A percentile compares a stretch with the other conserved stretches of the same genome.
These are phyloP conservation scores for Pestalotiopsis sp. DNA, from an alignment of 2,329 filamentous ascomycete genomes.

Conservation along the genomic window DNA sequence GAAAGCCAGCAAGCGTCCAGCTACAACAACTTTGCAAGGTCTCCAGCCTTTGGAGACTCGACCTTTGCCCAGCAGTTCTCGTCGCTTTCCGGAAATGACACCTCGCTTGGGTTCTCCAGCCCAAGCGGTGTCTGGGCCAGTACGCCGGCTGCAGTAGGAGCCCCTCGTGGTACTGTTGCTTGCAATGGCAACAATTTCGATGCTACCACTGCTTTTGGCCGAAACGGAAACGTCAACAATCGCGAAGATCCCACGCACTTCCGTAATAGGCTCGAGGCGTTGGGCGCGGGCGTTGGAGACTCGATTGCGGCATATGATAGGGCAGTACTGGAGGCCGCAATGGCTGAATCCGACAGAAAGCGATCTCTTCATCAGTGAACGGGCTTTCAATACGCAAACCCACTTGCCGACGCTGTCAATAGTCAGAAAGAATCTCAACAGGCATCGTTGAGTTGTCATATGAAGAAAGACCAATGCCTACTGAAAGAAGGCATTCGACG, in stretches of 20 bases:
- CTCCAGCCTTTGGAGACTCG: not conserved
- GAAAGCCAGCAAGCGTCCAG: not conserved
- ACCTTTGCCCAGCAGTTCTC: conserved; percentile 1
- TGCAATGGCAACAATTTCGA: conserved; percentile 31
- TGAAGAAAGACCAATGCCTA: too few species aligned
- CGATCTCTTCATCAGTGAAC: conserved; percentile 4
- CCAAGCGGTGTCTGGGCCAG: conserved; percentile 48
- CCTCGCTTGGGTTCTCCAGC: conserved; percentile 8
- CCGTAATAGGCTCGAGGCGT: conserved; percentile 27
- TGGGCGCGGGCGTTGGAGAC: conserved; percentile 20
- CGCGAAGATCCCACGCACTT: conserved; percentile 28
- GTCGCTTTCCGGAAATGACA: not conserved
- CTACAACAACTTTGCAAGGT: not conserved
- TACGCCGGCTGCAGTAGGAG: conserved; percentile 35
- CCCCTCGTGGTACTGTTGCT: conserved; percentile 21
- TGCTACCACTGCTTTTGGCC: conserved; percentile 27
- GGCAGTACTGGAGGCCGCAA: conserved; percentile 24
- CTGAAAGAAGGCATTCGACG: too few species aligned
- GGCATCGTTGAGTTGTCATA: too few species aligned
- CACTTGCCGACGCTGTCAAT: too few species aligned
- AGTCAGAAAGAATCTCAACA: too few species aligned
- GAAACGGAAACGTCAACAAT: conserved; percentile 25
- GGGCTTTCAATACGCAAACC: not conserved
- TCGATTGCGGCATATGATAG: conserved; percentile 26
- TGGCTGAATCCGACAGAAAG: conserved; percentile 23